A percentile compares a stretch with the other conserved stretches of the same genome.
Evolutionary conservation across 768 basidiomycete species (phyloP).

Genomic region (Mycena galericulata): DNA sequence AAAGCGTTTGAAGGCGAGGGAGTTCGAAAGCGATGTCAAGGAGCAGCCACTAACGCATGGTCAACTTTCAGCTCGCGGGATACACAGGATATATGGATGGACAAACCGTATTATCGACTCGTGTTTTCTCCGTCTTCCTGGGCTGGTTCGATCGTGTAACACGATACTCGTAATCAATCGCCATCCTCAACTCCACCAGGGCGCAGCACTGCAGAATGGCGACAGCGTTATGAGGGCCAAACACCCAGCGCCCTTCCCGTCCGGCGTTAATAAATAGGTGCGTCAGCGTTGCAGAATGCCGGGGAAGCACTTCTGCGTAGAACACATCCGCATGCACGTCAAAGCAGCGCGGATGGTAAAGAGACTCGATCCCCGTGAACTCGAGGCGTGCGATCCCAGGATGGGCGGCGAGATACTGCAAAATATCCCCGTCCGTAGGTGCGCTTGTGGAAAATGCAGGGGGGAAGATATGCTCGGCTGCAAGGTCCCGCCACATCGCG

Average conservation of each 20-base stretch:
- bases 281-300: neutral
- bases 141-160: no score
- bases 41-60: neutral
- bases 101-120: neutral
- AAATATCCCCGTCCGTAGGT: neutral
- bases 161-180: neutral
- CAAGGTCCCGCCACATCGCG: neutral
- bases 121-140: no score
- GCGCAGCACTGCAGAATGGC: neutral
- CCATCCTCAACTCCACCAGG: neutral
- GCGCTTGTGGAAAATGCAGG: neutral
- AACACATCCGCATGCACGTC: neutral
- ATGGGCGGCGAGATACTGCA: neutral
- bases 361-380: neutral
- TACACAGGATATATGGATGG: neutral
- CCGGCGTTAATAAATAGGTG: neutral
- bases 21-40: neutral
- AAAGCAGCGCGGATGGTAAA: neutral
- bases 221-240: neutral
- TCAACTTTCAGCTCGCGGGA: no score
- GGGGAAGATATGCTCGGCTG: neutral
- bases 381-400: neutral
- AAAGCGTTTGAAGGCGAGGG: neutral
- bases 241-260: neutral
- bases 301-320: neutral